These are phyloP conservation scores for Omphalea diandra DNA, from an alignment of 441 rosid genomes.

Conservation along the genomic window DNA sequence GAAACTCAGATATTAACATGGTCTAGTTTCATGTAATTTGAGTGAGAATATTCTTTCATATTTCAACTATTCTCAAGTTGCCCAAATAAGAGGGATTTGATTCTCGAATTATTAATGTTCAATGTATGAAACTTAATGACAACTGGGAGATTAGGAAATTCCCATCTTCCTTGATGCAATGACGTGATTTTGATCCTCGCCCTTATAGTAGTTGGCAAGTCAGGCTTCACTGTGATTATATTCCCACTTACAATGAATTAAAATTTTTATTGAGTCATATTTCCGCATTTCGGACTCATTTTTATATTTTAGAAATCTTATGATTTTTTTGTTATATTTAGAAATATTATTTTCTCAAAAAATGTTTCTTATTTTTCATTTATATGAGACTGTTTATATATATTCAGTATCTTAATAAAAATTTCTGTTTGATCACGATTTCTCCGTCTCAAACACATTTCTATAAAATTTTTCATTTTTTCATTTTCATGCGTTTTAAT, in stretches of 20 bases:
- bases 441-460: no score
- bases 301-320: no score
- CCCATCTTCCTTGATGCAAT: neutral
- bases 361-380: no score
- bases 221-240: neutral
- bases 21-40: neutral
- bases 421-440: no score
- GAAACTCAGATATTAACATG: neutral
- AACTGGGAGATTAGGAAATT: neutral
- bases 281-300: no score
- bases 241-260: neutral
- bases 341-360: no score
- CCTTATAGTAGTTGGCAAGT: neutral
- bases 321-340: no score
- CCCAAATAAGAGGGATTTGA: conserved; percentile 7
- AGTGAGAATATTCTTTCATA: conserved; percentile 20
- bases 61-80: conserved; percentile 3
- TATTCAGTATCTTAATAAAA: no score
- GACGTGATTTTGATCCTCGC: neutral
- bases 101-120: conserved; percentile 14
- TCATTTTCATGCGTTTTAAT: no score
- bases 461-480: no score
- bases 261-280: no score
- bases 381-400: neutral
- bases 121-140: conserved; percentile 20